Evolutionary conservation across 495 filamentous ascomycete species (phyloP).

Genomic region (Penicillium herquei): DNA sequence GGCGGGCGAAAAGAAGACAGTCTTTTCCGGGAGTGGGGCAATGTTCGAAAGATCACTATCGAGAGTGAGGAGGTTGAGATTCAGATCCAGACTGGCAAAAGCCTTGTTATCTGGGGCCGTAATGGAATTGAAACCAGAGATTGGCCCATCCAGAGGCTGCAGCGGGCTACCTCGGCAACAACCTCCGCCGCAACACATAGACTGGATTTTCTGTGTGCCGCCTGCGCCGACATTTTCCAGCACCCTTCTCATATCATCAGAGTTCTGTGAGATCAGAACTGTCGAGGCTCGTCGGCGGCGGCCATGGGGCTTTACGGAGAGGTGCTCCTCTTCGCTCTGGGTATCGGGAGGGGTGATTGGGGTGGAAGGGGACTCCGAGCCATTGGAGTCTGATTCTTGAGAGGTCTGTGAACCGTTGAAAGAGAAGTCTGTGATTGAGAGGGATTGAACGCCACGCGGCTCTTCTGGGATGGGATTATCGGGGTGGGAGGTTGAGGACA

Average conservation of each 20-base stretch:
- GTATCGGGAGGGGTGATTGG: conserved; percentile 53
- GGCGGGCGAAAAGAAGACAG: conserved; percentile 60
- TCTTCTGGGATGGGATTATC: conserved; percentile 58
- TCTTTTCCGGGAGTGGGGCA: conserved; percentile 69
- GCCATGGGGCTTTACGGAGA: conserved; percentile 22
- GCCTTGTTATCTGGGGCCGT: conserved; percentile 69
- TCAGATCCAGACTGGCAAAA: conserved; percentile 72
- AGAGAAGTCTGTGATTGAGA: conserved; percentile 41
- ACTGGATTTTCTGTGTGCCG: conserved; percentile 56
- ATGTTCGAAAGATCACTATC: conserved; percentile 67
- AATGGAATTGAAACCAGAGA: conserved; percentile 56
- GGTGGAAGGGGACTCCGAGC: conserved; percentile 44
- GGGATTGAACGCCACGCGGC: conserved; percentile 41
- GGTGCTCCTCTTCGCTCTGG: conserved; percentile 44
- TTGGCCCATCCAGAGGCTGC: conserved; percentile 40
- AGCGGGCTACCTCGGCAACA: conserved; percentile 74
- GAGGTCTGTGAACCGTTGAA: conserved; percentile 41
- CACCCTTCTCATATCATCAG: conserved; percentile 70
- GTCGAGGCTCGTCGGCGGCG: conserved; percentile 73
- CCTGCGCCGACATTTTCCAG: conserved; percentile 40
- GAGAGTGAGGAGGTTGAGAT: conserved; percentile 68
- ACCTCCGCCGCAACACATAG: conserved; percentile 85
- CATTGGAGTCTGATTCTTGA: conserved; percentile 37
- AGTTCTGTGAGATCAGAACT: conserved; percentile 71
- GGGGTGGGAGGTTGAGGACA: conserved; percentile 53